phyloP scores from a whole-genome alignment of 2,329 filamentous ascomycete species.

The Aspergillus proliferans region DNA sequence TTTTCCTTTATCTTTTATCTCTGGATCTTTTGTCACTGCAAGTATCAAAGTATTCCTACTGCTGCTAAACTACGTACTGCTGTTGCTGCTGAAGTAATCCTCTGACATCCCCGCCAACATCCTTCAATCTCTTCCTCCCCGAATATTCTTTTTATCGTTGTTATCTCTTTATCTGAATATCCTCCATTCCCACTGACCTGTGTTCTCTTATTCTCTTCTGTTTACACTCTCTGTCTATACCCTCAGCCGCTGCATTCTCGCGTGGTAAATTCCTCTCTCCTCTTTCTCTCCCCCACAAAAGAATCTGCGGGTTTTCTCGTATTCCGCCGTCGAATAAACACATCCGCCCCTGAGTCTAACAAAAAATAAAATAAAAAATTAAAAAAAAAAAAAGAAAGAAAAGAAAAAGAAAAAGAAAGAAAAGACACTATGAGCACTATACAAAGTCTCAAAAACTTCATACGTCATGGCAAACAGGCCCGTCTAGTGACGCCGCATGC shows the following conservation, averaged over 20 bases:
- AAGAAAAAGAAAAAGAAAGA: neutral
- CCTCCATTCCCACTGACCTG: neutral
- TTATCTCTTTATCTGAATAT: neutral
- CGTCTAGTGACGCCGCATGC: constrained; percentile 58
- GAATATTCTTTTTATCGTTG: neutral
- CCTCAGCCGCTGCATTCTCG: too few species aligned
- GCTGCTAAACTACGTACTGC: too few species aligned
- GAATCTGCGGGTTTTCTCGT: too few species aligned
- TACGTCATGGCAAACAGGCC: constrained; percentile 95
- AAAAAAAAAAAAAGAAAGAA: too few species aligned
- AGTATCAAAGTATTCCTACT: neutral
- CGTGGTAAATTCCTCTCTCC: too few species aligned
- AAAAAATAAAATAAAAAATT: neutral
- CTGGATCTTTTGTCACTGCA: neutral
- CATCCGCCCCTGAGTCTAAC: neutral
- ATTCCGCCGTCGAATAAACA: too few species aligned
- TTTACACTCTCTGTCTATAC: neutral
- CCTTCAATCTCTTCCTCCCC: neutral
- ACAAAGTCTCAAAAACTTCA: constrained; percentile 97
- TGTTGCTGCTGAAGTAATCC: neutral
- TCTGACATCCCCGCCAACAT: neutral
- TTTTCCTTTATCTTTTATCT: constrained; percentile 2
- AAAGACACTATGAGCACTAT: constrained; percentile 58
- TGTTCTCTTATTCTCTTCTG: neutral
- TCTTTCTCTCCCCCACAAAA: too few species aligned